Evolutionary conservation across 2,329 filamentous ascomycete genomes (phyloP).

Genomic region (Diplodia mutila): DNA sequence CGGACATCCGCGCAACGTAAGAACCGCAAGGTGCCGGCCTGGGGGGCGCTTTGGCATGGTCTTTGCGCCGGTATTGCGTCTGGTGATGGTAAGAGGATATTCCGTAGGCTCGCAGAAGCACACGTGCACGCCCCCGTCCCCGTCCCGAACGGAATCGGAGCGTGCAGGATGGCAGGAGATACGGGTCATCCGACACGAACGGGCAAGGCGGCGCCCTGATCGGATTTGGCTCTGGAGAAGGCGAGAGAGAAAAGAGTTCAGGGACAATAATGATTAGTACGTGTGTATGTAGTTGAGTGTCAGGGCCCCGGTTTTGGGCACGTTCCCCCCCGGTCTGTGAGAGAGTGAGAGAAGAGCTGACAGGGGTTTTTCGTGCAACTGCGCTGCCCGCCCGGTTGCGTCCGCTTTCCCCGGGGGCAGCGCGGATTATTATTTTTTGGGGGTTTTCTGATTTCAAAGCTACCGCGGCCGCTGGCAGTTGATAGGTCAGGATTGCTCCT

Average conservation of each 20-base stretch:
- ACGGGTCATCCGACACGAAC: background rate
- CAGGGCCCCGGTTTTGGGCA: background rate
- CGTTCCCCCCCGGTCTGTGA: background rate
- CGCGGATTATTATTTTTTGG: background rate
- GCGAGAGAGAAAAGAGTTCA: background rate
- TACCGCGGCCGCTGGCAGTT: background rate
- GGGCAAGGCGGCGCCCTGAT: background rate
- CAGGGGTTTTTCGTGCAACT: background rate
- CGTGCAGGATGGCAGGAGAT: background rate
- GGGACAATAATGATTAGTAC: background rate
- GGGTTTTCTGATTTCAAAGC: constrained; percentile 19
- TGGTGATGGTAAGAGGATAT: background rate
- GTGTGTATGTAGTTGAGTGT: background rate
- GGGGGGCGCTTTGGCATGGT: background rate
- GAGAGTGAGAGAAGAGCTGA: background rate
- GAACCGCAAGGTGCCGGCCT: background rate
- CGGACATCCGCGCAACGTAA: background rate
- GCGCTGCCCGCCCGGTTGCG: background rate
- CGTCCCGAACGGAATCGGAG: background rate
- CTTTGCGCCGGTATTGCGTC: background rate
- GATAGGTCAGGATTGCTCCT: background rate
- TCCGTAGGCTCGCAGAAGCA: background rate
- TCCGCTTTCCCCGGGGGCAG: background rate
- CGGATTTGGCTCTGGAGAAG: background rate
- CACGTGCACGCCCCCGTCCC: background rate